Evolutionary conservation across 441 rosid species (phyloP).

Genomic region (Adansonia rubrostipa): DNA sequence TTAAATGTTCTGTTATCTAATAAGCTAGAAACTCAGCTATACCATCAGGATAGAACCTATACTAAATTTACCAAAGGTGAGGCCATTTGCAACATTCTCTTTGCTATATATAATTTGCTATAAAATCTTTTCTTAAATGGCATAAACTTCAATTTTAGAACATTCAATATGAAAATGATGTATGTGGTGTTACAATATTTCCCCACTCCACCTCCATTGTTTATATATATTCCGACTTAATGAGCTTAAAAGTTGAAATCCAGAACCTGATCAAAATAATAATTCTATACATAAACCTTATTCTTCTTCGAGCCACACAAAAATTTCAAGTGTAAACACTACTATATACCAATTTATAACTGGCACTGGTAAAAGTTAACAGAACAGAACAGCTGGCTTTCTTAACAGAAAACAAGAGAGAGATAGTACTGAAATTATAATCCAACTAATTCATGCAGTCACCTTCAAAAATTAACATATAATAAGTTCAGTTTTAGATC

Average conservation of each 20-base stretch:
- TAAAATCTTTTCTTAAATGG: not conserved
- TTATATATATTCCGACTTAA: not conserved
- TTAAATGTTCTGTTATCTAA: not conserved
- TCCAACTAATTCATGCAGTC: not conserved
- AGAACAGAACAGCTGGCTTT: not conserved
- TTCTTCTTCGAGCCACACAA: not conserved
- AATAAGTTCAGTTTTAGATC: too few relatives aligned
- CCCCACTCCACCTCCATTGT: not conserved
- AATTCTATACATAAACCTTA: not conserved
- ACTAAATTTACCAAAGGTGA: not conserved
- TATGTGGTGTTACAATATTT: not conserved
- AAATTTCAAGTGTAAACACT: not conserved
- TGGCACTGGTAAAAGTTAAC: not conserved
- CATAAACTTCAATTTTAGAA: not conserved
- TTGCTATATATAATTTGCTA: not conserved
- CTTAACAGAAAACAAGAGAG: not conserved
- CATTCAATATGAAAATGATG: not conserved
- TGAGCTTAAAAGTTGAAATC: not conserved
- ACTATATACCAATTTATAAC: not conserved
- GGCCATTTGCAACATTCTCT: not conserved
- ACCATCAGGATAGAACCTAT: not conserved
- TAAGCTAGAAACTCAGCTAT: not conserved
- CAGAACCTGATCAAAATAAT: not conserved
- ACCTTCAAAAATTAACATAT: too few relatives aligned
- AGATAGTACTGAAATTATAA: too few relatives aligned